These are phyloP conservation scores for Taphrina wiesneri DNA, from an alignment of 1,139 yeast genomes.

Conservation along the genomic window DNA sequence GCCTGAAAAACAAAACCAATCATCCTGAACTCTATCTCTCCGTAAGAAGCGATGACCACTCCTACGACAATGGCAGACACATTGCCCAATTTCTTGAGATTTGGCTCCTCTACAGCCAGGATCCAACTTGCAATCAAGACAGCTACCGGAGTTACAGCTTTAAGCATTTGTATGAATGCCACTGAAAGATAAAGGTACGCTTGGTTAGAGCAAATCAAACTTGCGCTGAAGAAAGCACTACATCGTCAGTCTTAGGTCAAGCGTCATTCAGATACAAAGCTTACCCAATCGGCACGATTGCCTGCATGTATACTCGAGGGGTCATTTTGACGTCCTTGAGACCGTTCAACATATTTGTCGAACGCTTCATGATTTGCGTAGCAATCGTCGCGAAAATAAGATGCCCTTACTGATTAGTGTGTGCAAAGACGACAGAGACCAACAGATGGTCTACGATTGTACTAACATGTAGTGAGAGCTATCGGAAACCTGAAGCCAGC, in stretches of 20 bases:
- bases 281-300: slow-evolving; percentile 40
- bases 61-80: slow-evolving; percentile 41
- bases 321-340: slow-evolving; percentile 38
- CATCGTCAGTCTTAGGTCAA: background rate
- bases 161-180: slow-evolving; percentile 42
- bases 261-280: background rate
- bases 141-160: slow-evolving; percentile 42
- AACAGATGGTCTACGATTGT: background rate
- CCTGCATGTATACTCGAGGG: slow-evolving; percentile 36
- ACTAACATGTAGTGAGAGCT: slow-evolving; percentile 39
- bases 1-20: slow-evolving; percentile 39
- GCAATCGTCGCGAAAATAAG: slow-evolving; percentile 40
- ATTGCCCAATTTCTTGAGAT: slow-evolving; percentile 38
- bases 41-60: slow-evolving; percentile 41
- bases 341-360: slow-evolving; percentile 37
- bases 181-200: slow-evolving; percentile 41
- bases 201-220: slow-evolving; percentile 40
- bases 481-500: slow-evolving; percentile 38
- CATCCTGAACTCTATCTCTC: slow-evolving; percentile 39
- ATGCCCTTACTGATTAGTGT: slow-evolving; percentile 36
- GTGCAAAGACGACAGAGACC: background rate
- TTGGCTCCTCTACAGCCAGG: slow-evolving; percentile 39
- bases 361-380: slow-evolving; percentile 39
- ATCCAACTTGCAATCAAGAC: slow-evolving; percentile 40
- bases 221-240: slow-evolving; percentile 39